Evolutionary conservation across 2,329 filamentous ascomycete species (phyloP).

Genomic region (Hypomyces rosellus): DNA sequence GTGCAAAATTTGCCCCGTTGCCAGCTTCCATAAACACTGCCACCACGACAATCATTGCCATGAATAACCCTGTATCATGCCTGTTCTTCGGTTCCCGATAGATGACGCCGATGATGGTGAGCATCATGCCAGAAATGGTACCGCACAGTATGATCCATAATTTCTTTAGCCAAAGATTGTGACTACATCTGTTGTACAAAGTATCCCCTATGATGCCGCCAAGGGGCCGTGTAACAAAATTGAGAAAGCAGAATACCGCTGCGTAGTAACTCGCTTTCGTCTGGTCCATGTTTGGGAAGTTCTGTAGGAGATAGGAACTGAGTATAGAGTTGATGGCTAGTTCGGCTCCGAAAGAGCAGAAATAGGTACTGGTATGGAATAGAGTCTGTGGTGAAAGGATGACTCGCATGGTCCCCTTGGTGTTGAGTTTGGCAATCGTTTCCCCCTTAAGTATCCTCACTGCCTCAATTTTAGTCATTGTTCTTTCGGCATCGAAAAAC

Average conservation of each 20-base stretch:
- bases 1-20: conserved; percentile 80
- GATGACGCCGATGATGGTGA: conserved; percentile 56
- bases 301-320: conserved; percentile 51
- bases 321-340: conserved; percentile 57
- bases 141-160: conserved; percentile 51
- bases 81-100: conserved; percentile 51
- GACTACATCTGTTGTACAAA: conserved; percentile 36
- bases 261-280: conserved; percentile 56
- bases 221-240: conserved; percentile 59
- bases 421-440: conserved; percentile 49
- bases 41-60: conserved; percentile 70
- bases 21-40: conserved; percentile 78
- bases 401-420: conserved; percentile 40
- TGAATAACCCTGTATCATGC: conserved; percentile 48
- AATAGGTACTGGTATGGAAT: conserved; percentile 51
- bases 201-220: conserved; percentile 54
- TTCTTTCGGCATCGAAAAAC: conserved; percentile 35
- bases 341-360: conserved; percentile 58
- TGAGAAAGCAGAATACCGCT: conserved; percentile 69
- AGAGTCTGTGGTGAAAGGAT: conserved; percentile 48
- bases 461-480: conserved; percentile 44
- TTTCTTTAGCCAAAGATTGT: conserved; percentile 31
- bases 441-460: conserved; percentile 49
- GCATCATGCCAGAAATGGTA: conserved; percentile 50
- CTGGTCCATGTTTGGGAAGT: conserved; percentile 52